Conservation (phyloP, 768 basidiomycete genomes). For the Polyporus arcularius region DNA sequence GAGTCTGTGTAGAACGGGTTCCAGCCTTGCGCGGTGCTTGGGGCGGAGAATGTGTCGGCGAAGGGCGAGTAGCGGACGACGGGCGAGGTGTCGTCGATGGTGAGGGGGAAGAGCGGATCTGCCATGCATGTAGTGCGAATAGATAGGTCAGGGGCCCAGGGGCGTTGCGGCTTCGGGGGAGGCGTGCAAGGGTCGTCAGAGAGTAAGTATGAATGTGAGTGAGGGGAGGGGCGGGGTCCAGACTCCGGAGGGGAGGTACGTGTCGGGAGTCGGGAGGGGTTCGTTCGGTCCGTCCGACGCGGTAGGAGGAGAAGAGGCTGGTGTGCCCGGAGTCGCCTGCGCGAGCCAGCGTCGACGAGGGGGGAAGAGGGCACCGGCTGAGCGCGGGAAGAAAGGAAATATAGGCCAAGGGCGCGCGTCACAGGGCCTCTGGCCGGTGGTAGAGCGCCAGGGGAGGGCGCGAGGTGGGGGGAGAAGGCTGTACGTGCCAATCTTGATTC, state of each 20-base stretch:
- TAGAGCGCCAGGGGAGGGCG: constrained; percentile 12
- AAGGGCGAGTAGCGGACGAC: constrained; percentile 61
- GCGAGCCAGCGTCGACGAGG: constrained; percentile 15
- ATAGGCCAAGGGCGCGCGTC: constrained; percentile 14
- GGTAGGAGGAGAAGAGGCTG: neutral
- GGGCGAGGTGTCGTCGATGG: constrained; percentile 70
- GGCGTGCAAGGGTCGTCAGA: neutral
- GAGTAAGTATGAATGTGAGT: neutral
- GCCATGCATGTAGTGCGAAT: constrained; percentile 38
- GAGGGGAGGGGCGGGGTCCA: neutral
- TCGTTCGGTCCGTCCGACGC: neutral
- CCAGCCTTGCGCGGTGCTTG: constrained; percentile 62
- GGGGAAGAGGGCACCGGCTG: neutral
- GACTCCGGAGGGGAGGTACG: neutral
- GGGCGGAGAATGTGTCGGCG: constrained; percentile 48
- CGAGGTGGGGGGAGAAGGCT: constrained; percentile 8
- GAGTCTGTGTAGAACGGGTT: constrained; percentile 58
- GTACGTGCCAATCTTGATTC: constrained; percentile 11
- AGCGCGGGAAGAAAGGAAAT: constrained; percentile 14
- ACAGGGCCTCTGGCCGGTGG: constrained; percentile 13
- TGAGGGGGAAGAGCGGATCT: constrained; percentile 38
- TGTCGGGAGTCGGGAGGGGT: neutral
- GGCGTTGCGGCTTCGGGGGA: neutral
- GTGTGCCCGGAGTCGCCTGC: neutral
- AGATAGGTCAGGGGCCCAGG: neutral